A percentile compares a stretch with the other conserved stretches of the same genome.
Conservation (phyloP, 2,329 filamentous ascomycete species). For the Colletotrichum sp. region DNA sequence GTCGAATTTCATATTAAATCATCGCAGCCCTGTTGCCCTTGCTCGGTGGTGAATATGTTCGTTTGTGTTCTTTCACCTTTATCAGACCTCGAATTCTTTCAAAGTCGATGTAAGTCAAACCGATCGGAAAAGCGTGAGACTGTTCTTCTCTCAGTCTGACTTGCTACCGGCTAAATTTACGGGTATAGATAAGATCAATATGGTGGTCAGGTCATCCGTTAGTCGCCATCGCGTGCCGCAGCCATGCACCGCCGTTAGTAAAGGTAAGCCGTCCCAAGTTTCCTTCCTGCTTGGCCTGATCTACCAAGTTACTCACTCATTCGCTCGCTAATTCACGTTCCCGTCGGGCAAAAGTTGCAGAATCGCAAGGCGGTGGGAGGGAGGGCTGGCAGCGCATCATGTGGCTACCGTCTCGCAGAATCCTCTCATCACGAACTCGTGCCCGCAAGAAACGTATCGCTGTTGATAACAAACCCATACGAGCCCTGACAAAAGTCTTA, state of each 20-base stretch:
- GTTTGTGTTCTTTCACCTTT: no score
- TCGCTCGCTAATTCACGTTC: neutral
- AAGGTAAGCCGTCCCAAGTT: neutral
- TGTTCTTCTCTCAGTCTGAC: no score
- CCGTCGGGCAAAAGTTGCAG: neutral
- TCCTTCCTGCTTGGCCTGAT: neutral
- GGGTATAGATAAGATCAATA: no score
- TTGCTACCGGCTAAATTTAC: no score
- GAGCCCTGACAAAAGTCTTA: neutral
- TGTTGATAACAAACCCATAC: slow-evolving; percentile 14
- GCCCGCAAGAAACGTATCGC: slow-evolving; percentile 2
- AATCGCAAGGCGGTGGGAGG: neutral
- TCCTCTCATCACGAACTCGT: neutral
- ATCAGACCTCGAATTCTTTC: no score
- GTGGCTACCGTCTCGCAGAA: neutral
- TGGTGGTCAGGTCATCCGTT: neutral
- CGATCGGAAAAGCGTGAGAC: no score
- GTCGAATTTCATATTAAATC: neutral
- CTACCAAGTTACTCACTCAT: neutral
- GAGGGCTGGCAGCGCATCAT: neutral
- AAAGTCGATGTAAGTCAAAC: no score
- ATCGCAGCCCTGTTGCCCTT: neutral
- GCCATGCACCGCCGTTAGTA: neutral
- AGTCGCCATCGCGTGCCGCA: neutral
- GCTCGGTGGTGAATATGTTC: no score